Conservation (phyloP, 305 asterid genomes). For the Solanum hybrid region DNA sequence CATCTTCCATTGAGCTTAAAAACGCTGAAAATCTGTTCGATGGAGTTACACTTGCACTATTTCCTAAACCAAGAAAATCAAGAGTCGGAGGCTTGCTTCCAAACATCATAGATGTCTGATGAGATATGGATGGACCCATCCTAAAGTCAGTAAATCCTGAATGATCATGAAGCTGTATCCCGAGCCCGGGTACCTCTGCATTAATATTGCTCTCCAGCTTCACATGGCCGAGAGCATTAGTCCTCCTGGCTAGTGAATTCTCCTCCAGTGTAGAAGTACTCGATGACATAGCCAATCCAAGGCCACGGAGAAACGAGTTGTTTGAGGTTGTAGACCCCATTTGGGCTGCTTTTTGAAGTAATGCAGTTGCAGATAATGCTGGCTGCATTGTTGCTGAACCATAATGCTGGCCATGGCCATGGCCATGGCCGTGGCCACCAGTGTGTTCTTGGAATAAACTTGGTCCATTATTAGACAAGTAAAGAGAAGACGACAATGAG, state of each 20-base stretch:
- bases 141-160: slow-evolving; percentile 29
- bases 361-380: slow-evolving; percentile 72
- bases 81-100: slow-evolving; percentile 39
- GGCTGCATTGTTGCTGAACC: slow-evolving; percentile 25
- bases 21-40: slow-evolving; percentile 33
- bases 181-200: slow-evolving; percentile 24
- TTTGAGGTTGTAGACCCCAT: slow-evolving; percentile 53
- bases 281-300: slow-evolving; percentile 26
- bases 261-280: slow-evolving; percentile 2
- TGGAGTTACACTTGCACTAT: slow-evolving; percentile 18
- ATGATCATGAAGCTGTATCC: slow-evolving; percentile 23
- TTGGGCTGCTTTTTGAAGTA: slow-evolving; percentile 88
- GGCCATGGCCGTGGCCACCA: not conserved
- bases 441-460: slow-evolving; percentile 30
- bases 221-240: slow-evolving; percentile 9
- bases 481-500: slow-evolving; percentile 46
- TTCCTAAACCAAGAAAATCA: slow-evolving; percentile 56
- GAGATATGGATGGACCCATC: slow-evolving; percentile 17
- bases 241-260: not conserved
- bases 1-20: slow-evolving; percentile 27
- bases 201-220: slow-evolving; percentile 26
- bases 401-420: slow-evolving; percentile 12
- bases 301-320: slow-evolving; percentile 41
- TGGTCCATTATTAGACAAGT: slow-evolving; percentile 22
- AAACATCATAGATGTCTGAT: slow-evolving; percentile 14